Conservation (phyloP, 2,329 filamentous ascomycete genomes). For the Ophiocordyceps camponoti-floridani region DNA sequence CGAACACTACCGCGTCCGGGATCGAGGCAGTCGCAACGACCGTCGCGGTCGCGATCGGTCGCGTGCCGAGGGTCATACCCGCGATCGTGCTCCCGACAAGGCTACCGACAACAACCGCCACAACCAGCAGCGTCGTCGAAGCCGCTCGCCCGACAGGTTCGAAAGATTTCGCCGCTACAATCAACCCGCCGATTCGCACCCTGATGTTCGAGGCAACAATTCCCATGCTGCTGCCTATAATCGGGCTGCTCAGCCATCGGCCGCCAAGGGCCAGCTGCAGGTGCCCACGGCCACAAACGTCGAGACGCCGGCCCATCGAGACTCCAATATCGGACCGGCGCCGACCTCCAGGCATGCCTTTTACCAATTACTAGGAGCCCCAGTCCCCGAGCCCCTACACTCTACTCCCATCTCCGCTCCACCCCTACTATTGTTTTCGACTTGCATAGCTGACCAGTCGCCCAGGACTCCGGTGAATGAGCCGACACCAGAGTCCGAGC, state of each 20-base stretch:
- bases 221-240: not conserved
- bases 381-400: not conserved
- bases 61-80: slow-evolving; percentile 23
- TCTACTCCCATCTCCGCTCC: too few species aligned
- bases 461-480: slow-evolving; percentile 5
- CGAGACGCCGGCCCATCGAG: not conserved
- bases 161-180: slow-evolving; percentile 19
- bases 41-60: slow-evolving; percentile 4
- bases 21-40: slow-evolving; percentile 5
- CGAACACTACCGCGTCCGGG: slow-evolving; percentile 18
- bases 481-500: slow-evolving; percentile 22
- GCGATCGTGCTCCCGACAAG: slow-evolving; percentile 4
- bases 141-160: slow-evolving; percentile 27
- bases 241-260: too few species aligned
- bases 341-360: not conserved
- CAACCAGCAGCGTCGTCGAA: slow-evolving; percentile 38
- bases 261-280: not conserved
- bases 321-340: slow-evolving; percentile 6
- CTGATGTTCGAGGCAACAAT: not conserved
- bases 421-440: not conserved
- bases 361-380: not conserved
- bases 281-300: not conserved
- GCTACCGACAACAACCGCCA: slow-evolving; percentile 15
- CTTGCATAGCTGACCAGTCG: not conserved
- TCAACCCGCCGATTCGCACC: slow-evolving; percentile 6